phyloP scores from a whole-genome alignment of 345 rosid species.

The Sonneratia caseolaris region DNA sequence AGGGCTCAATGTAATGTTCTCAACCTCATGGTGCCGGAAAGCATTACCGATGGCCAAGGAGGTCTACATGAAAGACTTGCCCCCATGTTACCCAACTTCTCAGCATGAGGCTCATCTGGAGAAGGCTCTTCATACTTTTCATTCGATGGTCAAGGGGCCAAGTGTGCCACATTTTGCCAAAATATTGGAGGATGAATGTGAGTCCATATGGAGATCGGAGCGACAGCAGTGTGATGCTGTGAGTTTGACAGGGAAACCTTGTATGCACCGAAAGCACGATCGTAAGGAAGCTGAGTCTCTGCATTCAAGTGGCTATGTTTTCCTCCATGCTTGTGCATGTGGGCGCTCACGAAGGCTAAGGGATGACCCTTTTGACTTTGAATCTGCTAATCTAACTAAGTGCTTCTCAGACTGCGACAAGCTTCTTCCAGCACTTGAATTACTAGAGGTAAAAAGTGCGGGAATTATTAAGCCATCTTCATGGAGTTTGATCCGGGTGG shows the following conservation, averaged over 20 bases:
- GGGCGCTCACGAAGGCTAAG: constrained; percentile 58
- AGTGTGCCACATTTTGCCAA: constrained; percentile 46
- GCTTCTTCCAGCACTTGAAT: constrained; percentile 44
- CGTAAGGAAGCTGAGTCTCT: constrained; percentile 20
- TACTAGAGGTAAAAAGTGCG: constrained; percentile 28
- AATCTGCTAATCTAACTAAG: constrained; percentile 50
- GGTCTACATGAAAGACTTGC: constrained; percentile 58
- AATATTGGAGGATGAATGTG: constrained; percentile 67
- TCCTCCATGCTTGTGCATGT: constrained; percentile 86
- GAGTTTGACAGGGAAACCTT: constrained; percentile 85
- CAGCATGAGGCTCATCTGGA: constrained; percentile 53
- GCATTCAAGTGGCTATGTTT: constrained; percentile 72
- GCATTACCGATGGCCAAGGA: constrained; percentile 71
- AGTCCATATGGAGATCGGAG: constrained; percentile 64
- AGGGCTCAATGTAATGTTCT: constrained; percentile 56
- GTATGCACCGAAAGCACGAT: constrained; percentile 61
- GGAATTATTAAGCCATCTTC: constrained; percentile 55
- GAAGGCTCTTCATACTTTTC: constrained; percentile 53
- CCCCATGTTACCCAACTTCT: constrained; percentile 62
- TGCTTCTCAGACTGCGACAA: constrained; percentile 66
- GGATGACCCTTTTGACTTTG: constrained; percentile 67
- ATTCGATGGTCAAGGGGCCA: constrained; percentile 74
- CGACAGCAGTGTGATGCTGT: constrained; percentile 83
- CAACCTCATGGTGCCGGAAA: constrained; percentile 68
- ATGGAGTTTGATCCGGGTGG: constrained; percentile 69